Percentiles rank a stretch among this genome's conserved stretches.
phyloP scores from a whole-genome alignment of 2,329 filamentous ascomycete genomes.

The Fusarium sp. region DNA sequence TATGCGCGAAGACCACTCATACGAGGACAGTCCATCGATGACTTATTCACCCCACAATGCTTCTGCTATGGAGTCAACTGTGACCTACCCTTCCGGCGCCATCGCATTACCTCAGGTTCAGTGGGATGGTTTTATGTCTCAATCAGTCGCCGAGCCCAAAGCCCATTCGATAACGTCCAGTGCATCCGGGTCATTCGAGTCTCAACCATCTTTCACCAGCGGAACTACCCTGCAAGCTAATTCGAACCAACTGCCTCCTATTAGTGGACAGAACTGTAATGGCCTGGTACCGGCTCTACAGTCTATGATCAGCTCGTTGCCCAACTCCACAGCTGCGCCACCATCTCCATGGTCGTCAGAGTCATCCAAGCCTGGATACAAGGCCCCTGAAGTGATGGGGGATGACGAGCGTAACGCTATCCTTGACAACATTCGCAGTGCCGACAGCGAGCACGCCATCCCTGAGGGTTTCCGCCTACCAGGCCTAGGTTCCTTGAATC shows the following conservation, averaged over 20 bases:
- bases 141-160: slow-evolving; percentile 76
- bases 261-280: slow-evolving; percentile 71
- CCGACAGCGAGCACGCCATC: slow-evolving; percentile 83
- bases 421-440: slow-evolving; percentile 83
- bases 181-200: slow-evolving; percentile 73
- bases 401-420: slow-evolving; percentile 89
- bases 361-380: slow-evolving; percentile 72
- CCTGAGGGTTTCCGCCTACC: slow-evolving; percentile 92
- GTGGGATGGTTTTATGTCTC: slow-evolving; percentile 89
- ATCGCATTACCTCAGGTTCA: slow-evolving; percentile 87
- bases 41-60: slow-evolving; percentile 78
- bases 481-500: slow-evolving; percentile 81
- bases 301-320: slow-evolving; percentile 77
- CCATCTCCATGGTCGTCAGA: slow-evolving; percentile 78
- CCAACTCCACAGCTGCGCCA: slow-evolving; percentile 74
- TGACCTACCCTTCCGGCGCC: slow-evolving; percentile 80
- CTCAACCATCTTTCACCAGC: slow-evolving; percentile 70
- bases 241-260: slow-evolving; percentile 72
- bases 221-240: slow-evolving; percentile 67
- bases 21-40: slow-evolving; percentile 69
- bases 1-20: slow-evolving; percentile 69
- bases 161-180: slow-evolving; percentile 77
- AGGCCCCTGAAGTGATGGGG: slow-evolving; percentile 81
- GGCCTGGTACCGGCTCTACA: slow-evolving; percentile 73
- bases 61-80: slow-evolving; percentile 79